phyloP scores from a whole-genome alignment of 768 basidiomycete species.

The Lactifluus hygrophoroides region DNA sequence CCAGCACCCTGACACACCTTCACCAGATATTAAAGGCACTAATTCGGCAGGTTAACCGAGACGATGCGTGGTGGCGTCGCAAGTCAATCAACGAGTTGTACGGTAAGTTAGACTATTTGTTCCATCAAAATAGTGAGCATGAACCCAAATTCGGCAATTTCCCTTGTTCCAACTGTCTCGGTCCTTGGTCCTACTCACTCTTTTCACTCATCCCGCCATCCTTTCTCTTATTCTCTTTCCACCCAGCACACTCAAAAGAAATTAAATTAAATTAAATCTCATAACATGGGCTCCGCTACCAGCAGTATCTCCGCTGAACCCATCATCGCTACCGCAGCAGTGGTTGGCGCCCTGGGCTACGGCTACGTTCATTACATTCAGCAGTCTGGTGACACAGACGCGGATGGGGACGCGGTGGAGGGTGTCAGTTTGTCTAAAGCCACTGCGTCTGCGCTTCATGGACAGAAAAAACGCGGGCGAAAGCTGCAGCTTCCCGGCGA shows the following conservation, averaged over 20 bases:
- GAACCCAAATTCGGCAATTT: too few species aligned
- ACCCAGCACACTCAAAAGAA: neutral
- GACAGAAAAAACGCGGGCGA: constrained; percentile 29
- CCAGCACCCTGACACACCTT: too few species aligned
- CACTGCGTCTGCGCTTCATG: constrained; percentile 11
- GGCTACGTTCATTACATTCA: constrained; percentile 28
- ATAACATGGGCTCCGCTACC: constrained; percentile 38
- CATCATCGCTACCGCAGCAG: constrained; percentile 31
- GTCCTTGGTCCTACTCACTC: too few species aligned
- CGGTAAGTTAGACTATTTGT: too few species aligned
- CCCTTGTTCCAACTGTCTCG: too few species aligned
- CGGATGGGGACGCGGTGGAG: neutral
- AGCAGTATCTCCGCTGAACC: constrained; percentile 36
- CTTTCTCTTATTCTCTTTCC: neutral
- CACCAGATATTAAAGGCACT: too few species aligned
- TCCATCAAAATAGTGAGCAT: too few species aligned
- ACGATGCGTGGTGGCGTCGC: too few species aligned
- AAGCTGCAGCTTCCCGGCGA: constrained; percentile 16
- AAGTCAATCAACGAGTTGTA: too few species aligned
- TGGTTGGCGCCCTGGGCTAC: constrained; percentile 35
- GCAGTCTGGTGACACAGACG: neutral
- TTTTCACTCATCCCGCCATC: neutral
- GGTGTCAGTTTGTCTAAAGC: neutral
- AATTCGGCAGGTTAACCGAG: too few species aligned
- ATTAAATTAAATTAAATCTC: neutral